Conservation (phyloP, 176 grass and related monocot species). For the Eleusine coracana region DNA sequence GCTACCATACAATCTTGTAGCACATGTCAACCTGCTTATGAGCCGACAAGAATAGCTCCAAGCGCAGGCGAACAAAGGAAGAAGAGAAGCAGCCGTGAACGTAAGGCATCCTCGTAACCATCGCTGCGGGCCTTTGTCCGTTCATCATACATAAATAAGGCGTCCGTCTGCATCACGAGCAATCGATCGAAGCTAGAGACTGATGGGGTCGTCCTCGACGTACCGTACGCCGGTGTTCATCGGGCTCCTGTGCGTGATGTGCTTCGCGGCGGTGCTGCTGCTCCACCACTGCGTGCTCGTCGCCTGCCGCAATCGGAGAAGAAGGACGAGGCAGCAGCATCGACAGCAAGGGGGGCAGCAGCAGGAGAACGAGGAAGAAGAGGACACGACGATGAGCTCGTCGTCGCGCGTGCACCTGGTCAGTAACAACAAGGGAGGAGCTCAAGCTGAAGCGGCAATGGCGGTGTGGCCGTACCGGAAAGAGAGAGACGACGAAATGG, state of each 20-base stretch:
- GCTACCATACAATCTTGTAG: no score
- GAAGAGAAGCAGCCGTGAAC: not conserved
- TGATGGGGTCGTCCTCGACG: not conserved
- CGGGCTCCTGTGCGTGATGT: conserved; percentile 37
- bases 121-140: conserved; percentile 31
- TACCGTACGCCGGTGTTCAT: conserved; percentile 48
- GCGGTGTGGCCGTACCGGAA: conserved; percentile 41
- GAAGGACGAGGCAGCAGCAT: not conserved
- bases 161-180: not conserved
- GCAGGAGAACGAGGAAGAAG: no score
- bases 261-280: conserved; percentile 19
- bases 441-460: not conserved
- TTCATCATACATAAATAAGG: not conserved
- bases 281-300: conserved; percentile 49
- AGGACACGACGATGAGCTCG: not conserved
- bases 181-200: not conserved
- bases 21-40: not conserved
- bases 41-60: not conserved
- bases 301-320: conserved; percentile 14
- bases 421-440: no score
- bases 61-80: not conserved
- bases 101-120: conserved; percentile 36
- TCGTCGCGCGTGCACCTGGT: conserved; percentile 45
- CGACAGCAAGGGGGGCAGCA: not conserved
- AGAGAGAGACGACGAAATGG: not conserved